Base-by-base conservation (phyloP, 2,329 filamentous ascomycete species). In the Diaporthe vexans region DNA sequence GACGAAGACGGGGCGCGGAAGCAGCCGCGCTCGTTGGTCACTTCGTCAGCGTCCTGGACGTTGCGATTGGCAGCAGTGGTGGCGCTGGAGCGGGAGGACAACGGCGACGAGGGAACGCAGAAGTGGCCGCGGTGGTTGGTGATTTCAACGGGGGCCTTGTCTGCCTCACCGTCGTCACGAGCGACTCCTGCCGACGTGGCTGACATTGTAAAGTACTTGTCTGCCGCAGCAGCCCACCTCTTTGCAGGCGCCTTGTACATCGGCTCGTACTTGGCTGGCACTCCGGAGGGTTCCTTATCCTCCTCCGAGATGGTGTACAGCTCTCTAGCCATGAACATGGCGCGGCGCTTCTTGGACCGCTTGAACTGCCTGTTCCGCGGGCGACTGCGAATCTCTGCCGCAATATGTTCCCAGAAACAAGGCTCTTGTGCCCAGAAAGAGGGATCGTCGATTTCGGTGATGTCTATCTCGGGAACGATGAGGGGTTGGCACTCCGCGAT, bases 121-220 rank as follows among this genome's bases (percentile, higher is more conserved):
- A 51, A 46, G 37, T 33, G 56, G 9, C 37, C 69, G 5, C 57
- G 56, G 13, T 46, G 15, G 13, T 72, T 54, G 9, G 57, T 72
- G 57, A 52, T 33, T 19, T 46, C 24, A 7, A 40, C 13, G 17
- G 5, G 4, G 19, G 19, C 17, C 5, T n/a, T 24, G 40, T 46
- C 51, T 21, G 43, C 35, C 1, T 69, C 43, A 21, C 17, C 29
- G 11, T 46, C 51, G 13, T 78, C 74, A 9, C 79, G 52, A 8
- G 77, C 40, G 21, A 79, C 76, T 72, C 78, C 78, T 13, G 65
- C 74, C 4, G 80, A 79, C 3, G 80, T 79, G 4, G 77, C 79
- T 29, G 75, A 77, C 35, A 82, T 67, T 11, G 76, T 78, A 73
- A 82, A 82, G 1, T 35, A 43, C 29, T 51, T 61, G n/a, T 73